phyloP scores from a whole-genome alignment of 805 yeast species.

The Ogataea paraovalis region DNA sequence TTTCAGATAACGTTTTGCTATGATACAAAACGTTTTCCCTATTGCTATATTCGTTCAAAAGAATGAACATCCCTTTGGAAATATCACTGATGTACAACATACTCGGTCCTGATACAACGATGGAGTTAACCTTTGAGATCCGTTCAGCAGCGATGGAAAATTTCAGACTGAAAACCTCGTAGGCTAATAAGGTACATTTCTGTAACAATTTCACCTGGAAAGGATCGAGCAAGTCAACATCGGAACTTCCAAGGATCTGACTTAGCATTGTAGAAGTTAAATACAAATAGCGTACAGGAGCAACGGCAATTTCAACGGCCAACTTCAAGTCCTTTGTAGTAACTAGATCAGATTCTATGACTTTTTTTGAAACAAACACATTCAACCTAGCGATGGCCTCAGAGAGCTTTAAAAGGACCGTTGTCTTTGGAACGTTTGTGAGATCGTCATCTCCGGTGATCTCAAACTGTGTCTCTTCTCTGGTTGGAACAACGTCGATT shows the following conservation, averaged over 20 bases:
- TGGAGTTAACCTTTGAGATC: neutral
- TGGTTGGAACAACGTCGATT: neutral
- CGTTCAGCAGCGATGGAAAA: neutral
- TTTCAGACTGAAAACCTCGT: neutral
- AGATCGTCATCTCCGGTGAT: neutral
- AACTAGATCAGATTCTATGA: neutral
- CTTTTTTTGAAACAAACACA: neutral
- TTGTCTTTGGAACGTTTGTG: neutral
- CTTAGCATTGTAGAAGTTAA: neutral
- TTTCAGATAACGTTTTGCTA: neutral
- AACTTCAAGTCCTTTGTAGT: neutral
- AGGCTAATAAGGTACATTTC: neutral
- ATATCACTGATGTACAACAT: neutral
- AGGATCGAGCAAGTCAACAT: neutral
- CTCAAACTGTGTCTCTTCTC: neutral
- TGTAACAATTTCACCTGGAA: neutral
- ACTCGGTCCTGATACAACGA: too few relatives aligned
- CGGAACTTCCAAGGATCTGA: neutral
- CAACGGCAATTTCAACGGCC: neutral
- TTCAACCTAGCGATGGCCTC: neutral
- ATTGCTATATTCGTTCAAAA: constrained; percentile 1
- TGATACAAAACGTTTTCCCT: neutral
- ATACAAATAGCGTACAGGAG: neutral
- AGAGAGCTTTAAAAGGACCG: neutral
- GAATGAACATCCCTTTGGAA: constrained; percentile 1